phyloP scores from a whole-genome alignment of 768 basidiomycete species.

The Tylopilus plumbeoviolaceoides region DNA sequence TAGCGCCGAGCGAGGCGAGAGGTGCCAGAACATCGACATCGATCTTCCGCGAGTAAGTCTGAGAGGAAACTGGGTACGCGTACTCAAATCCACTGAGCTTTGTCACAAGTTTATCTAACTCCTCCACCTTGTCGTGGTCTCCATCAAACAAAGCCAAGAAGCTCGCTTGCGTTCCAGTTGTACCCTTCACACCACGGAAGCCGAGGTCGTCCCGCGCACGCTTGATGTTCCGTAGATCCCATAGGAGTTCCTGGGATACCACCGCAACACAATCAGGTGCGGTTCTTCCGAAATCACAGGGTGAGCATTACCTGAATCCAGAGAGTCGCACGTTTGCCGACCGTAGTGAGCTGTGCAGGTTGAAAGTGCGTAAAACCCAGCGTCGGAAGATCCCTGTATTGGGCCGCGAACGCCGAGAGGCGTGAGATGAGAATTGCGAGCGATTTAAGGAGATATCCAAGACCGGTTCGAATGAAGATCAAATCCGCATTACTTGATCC shows the following conservation, averaged over 20 bases:
- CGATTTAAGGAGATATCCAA: conserved; percentile 80
- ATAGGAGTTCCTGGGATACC: conserved; percentile 70
- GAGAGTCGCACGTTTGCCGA: conserved; percentile 92
- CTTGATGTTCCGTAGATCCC: conserved; percentile 93
- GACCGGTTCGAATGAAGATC: conserved; percentile 89
- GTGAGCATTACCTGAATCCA: conserved; percentile 78
- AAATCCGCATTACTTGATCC: conserved; percentile 87
- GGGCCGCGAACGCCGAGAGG: conserved; percentile 75
- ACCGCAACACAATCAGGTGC: not conserved
- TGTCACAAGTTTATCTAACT: conserved; percentile 85
- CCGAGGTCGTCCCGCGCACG: conserved; percentile 89
- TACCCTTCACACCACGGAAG: conserved; percentile 99
- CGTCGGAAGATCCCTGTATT: conserved; percentile 86
- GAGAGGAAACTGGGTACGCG: conserved; percentile 96
- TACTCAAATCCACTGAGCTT: conserved; percentile 89
- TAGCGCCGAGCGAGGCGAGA: conserved; percentile 86
- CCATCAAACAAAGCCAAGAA: conserved; percentile 94
- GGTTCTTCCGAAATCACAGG: not conserved
- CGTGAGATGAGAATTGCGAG: conserved; percentile 90
- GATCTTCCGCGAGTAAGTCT: conserved; percentile 98
- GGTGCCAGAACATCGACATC: conserved; percentile 91
- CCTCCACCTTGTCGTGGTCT: conserved; percentile 91
- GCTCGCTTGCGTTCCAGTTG: conserved; percentile 96
- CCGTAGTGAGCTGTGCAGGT: conserved; percentile 96
- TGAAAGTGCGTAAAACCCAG: conserved; percentile 99